Evolutionary conservation across 2,329 filamentous ascomycete genomes (phyloP).

Genomic region (Claviceps maximensis): DNA sequence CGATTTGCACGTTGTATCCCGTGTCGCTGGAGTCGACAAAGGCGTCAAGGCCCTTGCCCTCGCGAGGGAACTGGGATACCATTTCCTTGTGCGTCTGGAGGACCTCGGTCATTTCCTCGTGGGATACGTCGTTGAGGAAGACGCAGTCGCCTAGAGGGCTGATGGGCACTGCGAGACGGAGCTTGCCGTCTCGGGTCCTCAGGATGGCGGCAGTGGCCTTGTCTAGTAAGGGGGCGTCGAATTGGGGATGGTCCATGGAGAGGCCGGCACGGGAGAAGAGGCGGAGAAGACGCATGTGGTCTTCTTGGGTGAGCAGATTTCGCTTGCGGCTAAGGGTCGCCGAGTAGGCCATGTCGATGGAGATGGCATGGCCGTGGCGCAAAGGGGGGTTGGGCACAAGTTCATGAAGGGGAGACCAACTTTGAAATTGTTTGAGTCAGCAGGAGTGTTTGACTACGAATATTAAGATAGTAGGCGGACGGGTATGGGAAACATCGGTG

Average conservation of each 20-base stretch:
- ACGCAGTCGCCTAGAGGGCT: slow-evolving; percentile 52
- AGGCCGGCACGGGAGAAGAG: slow-evolving; percentile 58
- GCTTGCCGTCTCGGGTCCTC: slow-evolving; percentile 55
- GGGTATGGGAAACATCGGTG: too few relatives aligned
- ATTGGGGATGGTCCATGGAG: slow-evolving; percentile 57
- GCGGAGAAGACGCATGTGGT: slow-evolving; percentile 49
- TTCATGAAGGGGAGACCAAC: slow-evolving; percentile 60
- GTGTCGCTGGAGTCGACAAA: slow-evolving; percentile 59
- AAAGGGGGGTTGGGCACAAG: slow-evolving; percentile 54
- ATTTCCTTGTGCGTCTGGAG: slow-evolving; percentile 50
- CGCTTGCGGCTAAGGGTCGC: slow-evolving; percentile 52
- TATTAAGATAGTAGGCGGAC: background rate
- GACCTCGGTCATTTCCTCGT: slow-evolving; percentile 47
- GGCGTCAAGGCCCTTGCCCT: slow-evolving; percentile 53
- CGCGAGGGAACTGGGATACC: slow-evolving; percentile 47
- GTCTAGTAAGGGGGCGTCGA: slow-evolving; percentile 51
- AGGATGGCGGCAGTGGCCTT: slow-evolving; percentile 56
- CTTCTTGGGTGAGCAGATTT: slow-evolving; percentile 44
- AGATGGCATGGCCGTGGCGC: slow-evolving; percentile 61
- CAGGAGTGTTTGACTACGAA: background rate
- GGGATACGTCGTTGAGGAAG: slow-evolving; percentile 54
- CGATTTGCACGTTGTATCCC: slow-evolving; percentile 33
- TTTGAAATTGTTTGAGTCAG: slow-evolving; percentile 12
- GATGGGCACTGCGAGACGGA: slow-evolving; percentile 52
- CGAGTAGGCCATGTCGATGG: slow-evolving; percentile 64